Conservation (phyloP, 164 flowering plant species). For the Dillenia turbinata region DNA sequence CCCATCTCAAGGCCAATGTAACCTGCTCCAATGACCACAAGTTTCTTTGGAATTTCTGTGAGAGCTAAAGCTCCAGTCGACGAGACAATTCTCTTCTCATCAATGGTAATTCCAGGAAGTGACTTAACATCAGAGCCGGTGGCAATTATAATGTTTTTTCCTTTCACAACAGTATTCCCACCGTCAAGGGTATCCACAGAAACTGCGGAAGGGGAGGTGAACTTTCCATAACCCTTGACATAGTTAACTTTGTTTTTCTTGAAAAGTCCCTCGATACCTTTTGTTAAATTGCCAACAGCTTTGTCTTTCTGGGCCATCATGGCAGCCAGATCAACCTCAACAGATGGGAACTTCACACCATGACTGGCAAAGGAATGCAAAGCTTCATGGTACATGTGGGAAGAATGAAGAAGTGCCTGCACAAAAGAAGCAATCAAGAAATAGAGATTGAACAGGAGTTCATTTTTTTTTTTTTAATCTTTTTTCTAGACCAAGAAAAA, state of each 20-base stretch:
- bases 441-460: too few relatives aligned
- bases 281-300: constrained; percentile 69
- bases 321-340: constrained; percentile 86
- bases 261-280: constrained; percentile 88
- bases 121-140: constrained; percentile 92
- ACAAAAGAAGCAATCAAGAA: neutral
- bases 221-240: constrained; percentile 86
- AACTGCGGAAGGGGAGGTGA: constrained; percentile 75
- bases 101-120: constrained; percentile 82
- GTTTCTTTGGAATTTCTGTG: constrained; percentile 74
- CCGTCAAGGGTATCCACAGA: constrained; percentile 83
- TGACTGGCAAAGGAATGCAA: constrained; percentile 70
- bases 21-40: constrained; percentile 88
- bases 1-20: constrained; percentile 96
- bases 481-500: too few relatives aligned
- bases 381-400: constrained; percentile 97
- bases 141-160: constrained; percentile 83
- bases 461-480: too few relatives aligned
- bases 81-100: constrained; percentile 85
- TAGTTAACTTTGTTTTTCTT: constrained; percentile 92
- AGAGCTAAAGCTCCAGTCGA: constrained; percentile 89
- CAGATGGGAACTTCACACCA: constrained; percentile 72
- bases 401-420: constrained; percentile 91
- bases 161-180: constrained; percentile 62
- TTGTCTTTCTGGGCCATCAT: constrained; percentile 92